Evolutionary conservation across 1,284 basidiomycete genomes (phyloP), one percentile per base, ranked within the genome.

Genomic region (Microbotryomycetes sp.): DNA sequence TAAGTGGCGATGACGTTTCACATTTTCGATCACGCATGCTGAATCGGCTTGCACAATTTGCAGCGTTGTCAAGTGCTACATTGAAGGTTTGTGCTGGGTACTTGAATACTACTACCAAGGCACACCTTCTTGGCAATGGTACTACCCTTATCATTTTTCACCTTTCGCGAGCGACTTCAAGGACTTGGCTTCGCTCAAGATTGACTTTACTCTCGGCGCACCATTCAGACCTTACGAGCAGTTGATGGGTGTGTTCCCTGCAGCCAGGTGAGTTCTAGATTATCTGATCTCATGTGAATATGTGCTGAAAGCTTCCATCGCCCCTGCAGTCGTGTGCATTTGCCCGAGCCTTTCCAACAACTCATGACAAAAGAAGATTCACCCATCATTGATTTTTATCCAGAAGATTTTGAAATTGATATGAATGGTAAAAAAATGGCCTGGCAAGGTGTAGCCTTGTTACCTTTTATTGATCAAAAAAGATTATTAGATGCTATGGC

Each of bases 381-480:
- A 0, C 89, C 92, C 2, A 97, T 97, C 75, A 84, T 92, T 67
- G 96, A 99, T 74, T 98, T 97, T 78, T 72, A 72, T 59, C 96
- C 96, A 0, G 73, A 81, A 5, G 84, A 87, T 22, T 99, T 99
- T 76, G 84, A 93, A 70, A 88, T 98, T 72, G 96, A 99, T 76
- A 98, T 99, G 96, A 98, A 98, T 74, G 96, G 96, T 65, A 98
- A 98, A 79, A 92, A 90, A 78, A 97, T 98, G 93, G 82, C 89
- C 1, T 99, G 96, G 96, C 96, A 99, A 77, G 96, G 96, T 60
- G 92, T 99, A 51, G 93, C 93, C 0, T 80, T 98, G 2, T 79
- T 99, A 25, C 93, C 96, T 0, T 99, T 98, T 79, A 98, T 99
- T 68, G 91, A 98, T 73, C 83, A 88, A 75, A 83, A 82, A 63